Evolutionary conservation across 2,329 filamentous ascomycete species (phyloP).

Genomic region (Thelonectria blattea): DNA sequence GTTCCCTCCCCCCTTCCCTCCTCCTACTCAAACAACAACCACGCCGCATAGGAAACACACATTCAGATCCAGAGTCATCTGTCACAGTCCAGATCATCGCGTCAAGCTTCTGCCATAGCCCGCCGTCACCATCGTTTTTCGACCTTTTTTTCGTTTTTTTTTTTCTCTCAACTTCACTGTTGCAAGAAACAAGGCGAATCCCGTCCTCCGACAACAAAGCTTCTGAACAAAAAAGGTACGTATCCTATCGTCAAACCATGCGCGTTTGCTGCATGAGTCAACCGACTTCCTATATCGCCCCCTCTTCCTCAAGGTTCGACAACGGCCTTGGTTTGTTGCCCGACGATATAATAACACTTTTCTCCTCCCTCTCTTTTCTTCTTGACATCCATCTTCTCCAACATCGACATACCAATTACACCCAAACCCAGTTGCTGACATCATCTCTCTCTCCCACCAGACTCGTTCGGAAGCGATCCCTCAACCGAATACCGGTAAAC

Average conservation of each 20-base stretch:
- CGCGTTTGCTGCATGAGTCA: conserved; percentile 31
- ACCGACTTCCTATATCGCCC: conserved; percentile 23
- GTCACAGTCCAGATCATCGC: conserved; percentile 67
- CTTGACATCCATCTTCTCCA: neutral
- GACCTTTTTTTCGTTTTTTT: conserved; percentile 28
- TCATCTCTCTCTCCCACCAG: conserved; percentile 36
- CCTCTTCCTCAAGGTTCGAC: neutral
- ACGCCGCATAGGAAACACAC: conserved; percentile 57
- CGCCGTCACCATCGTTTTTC: conserved; percentile 38
- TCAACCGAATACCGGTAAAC: conserved; percentile 49
- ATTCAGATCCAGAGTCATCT: conserved; percentile 61
- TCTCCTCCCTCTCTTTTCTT: conserved; percentile 12
- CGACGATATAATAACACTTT: conserved; percentile 11
- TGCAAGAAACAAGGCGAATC: conserved; percentile 31
- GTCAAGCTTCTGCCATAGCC: conserved; percentile 51
- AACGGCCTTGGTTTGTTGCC: conserved; percentile 2
- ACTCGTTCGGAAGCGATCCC: conserved; percentile 54
- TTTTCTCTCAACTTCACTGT: conserved; percentile 29
- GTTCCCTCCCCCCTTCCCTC: conserved; percentile 44
- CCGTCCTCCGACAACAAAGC: conserved; percentile 29
- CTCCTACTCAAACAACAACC: conserved; percentile 57
- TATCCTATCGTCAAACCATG: conserved; percentile 29
- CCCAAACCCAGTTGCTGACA: conserved; percentile 26
- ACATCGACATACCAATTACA: neutral
- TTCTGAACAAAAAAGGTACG: conserved; percentile 43